A percentile compares a stretch with the other conserved stretches of the same genome.
Conservation (phyloP, 805 yeast species). For the Wickerhamiella bombiphila region DNA sequence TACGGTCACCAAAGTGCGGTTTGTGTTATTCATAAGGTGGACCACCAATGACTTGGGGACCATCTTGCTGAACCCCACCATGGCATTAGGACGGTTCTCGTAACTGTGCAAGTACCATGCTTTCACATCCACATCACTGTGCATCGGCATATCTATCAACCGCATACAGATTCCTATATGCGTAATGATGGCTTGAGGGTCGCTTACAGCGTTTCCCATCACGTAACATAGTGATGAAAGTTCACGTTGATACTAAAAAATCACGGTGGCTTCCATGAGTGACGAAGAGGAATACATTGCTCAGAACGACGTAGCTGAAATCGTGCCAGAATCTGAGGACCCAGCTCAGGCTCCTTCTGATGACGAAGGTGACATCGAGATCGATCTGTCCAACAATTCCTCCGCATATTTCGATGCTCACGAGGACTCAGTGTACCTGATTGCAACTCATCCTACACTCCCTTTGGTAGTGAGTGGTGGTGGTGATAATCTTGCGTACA, state of each 20-base stretch:
- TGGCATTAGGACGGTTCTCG: too few species aligned
- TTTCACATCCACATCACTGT: too few species aligned
- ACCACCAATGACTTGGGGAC: conserved; percentile 8
- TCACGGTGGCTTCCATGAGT: background rate
- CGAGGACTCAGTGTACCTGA: conserved; percentile 68
- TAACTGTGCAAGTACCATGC: too few species aligned
- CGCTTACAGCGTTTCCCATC: too few species aligned
- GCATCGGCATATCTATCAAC: too few species aligned
- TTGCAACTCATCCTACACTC: conserved; percentile 70
- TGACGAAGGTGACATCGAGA: conserved; percentile 40
- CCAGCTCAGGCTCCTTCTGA: background rate
- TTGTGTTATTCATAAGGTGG: conserved; percentile 9
- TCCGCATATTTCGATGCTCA: conserved; percentile 81
- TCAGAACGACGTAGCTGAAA: conserved; percentile 20
- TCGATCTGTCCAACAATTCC: conserved; percentile 84
- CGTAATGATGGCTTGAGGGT: too few species aligned
- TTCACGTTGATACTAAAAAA: too few species aligned
- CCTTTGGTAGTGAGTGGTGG: conserved; percentile 88
- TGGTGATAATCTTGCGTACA: conserved; percentile 75
- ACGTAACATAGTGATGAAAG: too few species aligned
- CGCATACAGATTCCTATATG: too few species aligned
- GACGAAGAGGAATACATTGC: conserved; percentile 17
- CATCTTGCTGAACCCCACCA: conserved; percentile 3
- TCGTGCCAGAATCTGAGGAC: conserved; percentile 30
- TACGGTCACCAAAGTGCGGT: conserved; percentile 7